These are phyloP conservation scores for Penicillium sp. DNA, from an alignment of 2,329 filamentous ascomycete genomes.

Conservation along the genomic window DNA sequence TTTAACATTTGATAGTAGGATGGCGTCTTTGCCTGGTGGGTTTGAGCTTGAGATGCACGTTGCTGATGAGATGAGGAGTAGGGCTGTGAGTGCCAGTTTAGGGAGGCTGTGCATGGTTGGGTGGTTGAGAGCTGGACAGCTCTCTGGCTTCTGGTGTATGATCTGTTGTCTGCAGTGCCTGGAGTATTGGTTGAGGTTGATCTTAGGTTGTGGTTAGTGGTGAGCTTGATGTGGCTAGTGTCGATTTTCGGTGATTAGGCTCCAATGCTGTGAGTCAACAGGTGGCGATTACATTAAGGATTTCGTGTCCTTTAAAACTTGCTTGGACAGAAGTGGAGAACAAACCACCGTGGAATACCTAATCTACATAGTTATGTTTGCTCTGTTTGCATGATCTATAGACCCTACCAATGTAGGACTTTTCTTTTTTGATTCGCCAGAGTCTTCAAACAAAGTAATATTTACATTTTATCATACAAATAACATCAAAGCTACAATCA, in stretches of 20 bases:
- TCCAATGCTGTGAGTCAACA: conserved; percentile 6
- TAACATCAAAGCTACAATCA: no score
- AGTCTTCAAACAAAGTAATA: not conserved
- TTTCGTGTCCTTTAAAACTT: conserved; percentile 7
- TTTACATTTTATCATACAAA: not conserved
- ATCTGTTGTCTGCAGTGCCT: not conserved
- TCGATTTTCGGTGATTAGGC: not conserved
- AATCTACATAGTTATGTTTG: not conserved
- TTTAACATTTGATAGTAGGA: conserved; percentile 67
- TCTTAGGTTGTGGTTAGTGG: not conserved
- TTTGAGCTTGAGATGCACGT: conserved; percentile 17
- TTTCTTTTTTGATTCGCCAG: not conserved
- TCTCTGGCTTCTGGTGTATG: not conserved
- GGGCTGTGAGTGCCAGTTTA: conserved; percentile 16
- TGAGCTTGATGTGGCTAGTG: not conserved
- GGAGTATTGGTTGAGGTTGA: not conserved
- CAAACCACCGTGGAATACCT: not conserved
- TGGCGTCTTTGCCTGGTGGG: conserved; percentile 47
- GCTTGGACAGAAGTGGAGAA: not conserved
- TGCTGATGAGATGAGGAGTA: conserved; percentile 23
- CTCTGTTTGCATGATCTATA: conserved; percentile 1
- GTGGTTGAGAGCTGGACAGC: not conserved
- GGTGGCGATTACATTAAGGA: not conserved
- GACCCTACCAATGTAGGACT: not conserved
- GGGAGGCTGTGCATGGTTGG: conserved; percentile 23